Evolutionary conservation across 768 basidiomycete genomes (phyloP).

Genomic region (Mycena olivaceomarginata): DNA sequence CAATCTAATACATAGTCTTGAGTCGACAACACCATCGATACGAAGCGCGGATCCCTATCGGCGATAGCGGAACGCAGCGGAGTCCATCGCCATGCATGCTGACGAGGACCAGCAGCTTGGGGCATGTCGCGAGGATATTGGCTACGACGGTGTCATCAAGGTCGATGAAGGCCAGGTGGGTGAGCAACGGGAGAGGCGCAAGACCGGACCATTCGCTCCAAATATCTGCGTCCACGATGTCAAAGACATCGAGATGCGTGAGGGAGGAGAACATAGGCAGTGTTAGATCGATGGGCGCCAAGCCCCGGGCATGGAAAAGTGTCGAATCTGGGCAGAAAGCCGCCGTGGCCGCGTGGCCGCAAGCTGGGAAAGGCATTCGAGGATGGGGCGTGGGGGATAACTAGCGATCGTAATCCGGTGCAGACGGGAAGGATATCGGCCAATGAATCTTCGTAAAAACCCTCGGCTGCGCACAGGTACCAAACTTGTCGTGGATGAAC

Average conservation of each 20-base stretch:
- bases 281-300: too few species aligned
- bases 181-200: conserved; percentile 13
- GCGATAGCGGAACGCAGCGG: too few species aligned
- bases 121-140: background rate
- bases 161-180: conserved; percentile 1
- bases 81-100: background rate
- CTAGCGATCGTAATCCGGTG: conserved; percentile 2
- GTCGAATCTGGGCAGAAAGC: background rate
- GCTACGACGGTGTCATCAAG: background rate
- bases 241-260: conserved; percentile 16
- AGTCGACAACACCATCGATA: background rate
- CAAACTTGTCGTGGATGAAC: conserved; percentile 19
- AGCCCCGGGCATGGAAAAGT: too few species aligned
- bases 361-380: background rate
- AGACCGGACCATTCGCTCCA: background rate
- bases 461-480: background rate
- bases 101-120: background rate
- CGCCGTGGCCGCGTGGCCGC: background rate
- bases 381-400: background rate
- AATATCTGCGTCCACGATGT: background rate
- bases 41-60: background rate
- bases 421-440: background rate
- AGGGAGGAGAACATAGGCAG: background rate
- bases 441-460: background rate
- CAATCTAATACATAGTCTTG: background rate